These are phyloP conservation scores for Zoysia japonica DNA, from an alignment of 176 grass and related monocot genomes.

Conservation along the genomic window DNA sequence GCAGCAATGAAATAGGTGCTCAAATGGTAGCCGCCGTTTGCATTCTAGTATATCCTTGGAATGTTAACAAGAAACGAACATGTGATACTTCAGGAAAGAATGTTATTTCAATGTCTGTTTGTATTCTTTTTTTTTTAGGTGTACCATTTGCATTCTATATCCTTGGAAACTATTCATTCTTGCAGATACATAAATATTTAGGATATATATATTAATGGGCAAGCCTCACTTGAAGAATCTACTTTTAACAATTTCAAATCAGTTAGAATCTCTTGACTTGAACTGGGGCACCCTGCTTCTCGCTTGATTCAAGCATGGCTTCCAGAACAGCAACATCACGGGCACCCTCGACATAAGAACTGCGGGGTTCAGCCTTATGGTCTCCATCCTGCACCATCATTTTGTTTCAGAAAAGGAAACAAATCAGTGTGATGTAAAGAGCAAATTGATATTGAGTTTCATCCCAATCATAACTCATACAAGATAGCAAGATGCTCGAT, in stretches of 20 bases:
- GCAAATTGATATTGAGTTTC: not conserved
- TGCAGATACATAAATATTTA: not conserved
- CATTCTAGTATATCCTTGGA: not conserved
- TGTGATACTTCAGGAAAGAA: not conserved
- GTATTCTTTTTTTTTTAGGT: not conserved
- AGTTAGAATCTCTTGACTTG: conserved; percentile 73
- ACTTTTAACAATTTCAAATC: not conserved
- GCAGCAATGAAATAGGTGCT: not conserved
- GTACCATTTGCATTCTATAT: conserved; percentile 15
- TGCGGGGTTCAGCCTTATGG: conserved; percentile 70
- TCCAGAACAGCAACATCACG: conserved; percentile 90
- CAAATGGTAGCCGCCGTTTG: not conserved
- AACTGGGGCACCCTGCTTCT: conserved; percentile 60
- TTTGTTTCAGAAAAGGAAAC: conserved; percentile 3
- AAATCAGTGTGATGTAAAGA: not conserved
- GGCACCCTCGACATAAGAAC: conserved; percentile 76
- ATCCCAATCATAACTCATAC: not conserved
- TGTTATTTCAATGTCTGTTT: not conserved
- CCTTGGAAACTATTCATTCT: not conserved
- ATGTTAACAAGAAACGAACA: not conserved
- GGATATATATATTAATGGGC: not conserved
- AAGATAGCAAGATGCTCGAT: not conserved
- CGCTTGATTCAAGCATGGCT: conserved; percentile 89
- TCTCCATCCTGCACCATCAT: conserved; percentile 50
- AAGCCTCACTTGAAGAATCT: not conserved